Base-by-base conservation (phyloP, 106 monocot species). In the Iris macrosiphon region DNA sequence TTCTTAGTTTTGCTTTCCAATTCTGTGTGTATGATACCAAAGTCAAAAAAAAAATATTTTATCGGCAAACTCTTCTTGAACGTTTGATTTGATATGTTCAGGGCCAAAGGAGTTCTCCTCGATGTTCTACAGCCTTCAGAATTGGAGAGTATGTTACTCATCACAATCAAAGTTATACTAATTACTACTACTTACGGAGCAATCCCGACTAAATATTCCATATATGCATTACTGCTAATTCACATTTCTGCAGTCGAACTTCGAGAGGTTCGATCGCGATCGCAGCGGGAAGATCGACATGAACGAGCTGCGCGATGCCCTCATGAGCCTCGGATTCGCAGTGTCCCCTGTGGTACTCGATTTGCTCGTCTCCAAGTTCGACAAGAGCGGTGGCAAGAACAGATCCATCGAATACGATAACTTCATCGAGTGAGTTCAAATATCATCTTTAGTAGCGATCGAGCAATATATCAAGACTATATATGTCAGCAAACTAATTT, bases 361-460 rank as follows among this genome's bases (percentile, higher is more conserved):
- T 11, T 48, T 98, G 55, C 96, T 98, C 10, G 77, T 98, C 39
- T 64, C 83, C 31, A 98, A 98, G 58, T 98, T 83, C 38, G 96
- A 98, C 55, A 98, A 87, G 59, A 60, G 69, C 24, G 75, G 83
- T 15, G 96, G 90, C 60, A 77, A 73, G 47, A 78, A 57, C 59
- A 87, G 44, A 44, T 82, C 86, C 21, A 78, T 98, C 18, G 96
- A 98, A 61, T 98, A 98, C 45, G 96, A 98, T 50, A 98, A 81
- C 70, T 98, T 98, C 72, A 98, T 98, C 3, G 96, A 98, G 90
- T 98, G 82, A 69, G 82, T 45, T 28, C n/a, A n/a, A n/a, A n/a
- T n/a, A n/a, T n/a, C n/a, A n/a, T n/a, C n/a, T n/a, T n/a, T n/a
- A n/a, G n/a, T n/a, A n/a, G n/a, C n/a, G n/a, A n/a, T n/a, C n/a